Evolutionary conservation across 2,329 filamentous ascomycete genomes (phyloP).

Genomic region (Orbilia brochopaga): DNA sequence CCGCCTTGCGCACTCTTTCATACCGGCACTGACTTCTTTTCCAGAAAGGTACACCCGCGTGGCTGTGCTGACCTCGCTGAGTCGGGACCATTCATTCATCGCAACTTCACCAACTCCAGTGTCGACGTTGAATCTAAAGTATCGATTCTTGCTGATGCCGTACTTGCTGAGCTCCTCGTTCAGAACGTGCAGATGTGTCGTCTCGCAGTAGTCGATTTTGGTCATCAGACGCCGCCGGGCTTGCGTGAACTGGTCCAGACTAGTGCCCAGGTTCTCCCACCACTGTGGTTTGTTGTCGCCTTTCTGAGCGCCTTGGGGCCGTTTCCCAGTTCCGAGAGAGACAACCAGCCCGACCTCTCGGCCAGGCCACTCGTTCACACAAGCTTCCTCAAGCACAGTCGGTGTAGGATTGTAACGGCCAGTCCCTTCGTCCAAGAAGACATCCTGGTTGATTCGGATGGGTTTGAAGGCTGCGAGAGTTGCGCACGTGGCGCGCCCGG

Average conservation of each 20-base stretch:
- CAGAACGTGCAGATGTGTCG: slow-evolving; percentile 70
- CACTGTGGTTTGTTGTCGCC: slow-evolving; percentile 63
- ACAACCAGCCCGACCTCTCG: slow-evolving; percentile 90
- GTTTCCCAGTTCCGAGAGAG: slow-evolving; percentile 90
- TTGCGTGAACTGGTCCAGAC: slow-evolving; percentile 72
- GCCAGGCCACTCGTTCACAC: slow-evolving; percentile 92
- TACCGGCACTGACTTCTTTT: slow-evolving; percentile 71
- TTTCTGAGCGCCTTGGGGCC: slow-evolving; percentile 73
- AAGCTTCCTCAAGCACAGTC: slow-evolving; percentile 73
- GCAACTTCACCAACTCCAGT: slow-evolving; percentile 94
- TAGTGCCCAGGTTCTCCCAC: slow-evolving; percentile 54
- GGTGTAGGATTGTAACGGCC: slow-evolving; percentile 91
- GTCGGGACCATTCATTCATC: slow-evolving; percentile 95
- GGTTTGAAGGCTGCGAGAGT: slow-evolving; percentile 94
- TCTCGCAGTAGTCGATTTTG: slow-evolving; percentile 95
- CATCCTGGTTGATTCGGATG: slow-evolving; percentile 86
- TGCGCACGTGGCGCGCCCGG: slow-evolving; percentile 86
- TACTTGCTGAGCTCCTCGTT: slow-evolving; percentile 62
- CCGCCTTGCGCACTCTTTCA: slow-evolving; percentile 46
- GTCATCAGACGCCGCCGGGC: slow-evolving; percentile 80
- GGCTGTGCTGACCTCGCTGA: slow-evolving; percentile 92
- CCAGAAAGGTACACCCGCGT: slow-evolving; percentile 81
- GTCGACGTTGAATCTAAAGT: slow-evolving; percentile 93
- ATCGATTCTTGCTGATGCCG: slow-evolving; percentile 83
- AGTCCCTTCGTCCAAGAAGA: slow-evolving; percentile 89